Base-by-base conservation (phyloP, 164 flowering plant species). In the Brasenia schreberi region DNA sequence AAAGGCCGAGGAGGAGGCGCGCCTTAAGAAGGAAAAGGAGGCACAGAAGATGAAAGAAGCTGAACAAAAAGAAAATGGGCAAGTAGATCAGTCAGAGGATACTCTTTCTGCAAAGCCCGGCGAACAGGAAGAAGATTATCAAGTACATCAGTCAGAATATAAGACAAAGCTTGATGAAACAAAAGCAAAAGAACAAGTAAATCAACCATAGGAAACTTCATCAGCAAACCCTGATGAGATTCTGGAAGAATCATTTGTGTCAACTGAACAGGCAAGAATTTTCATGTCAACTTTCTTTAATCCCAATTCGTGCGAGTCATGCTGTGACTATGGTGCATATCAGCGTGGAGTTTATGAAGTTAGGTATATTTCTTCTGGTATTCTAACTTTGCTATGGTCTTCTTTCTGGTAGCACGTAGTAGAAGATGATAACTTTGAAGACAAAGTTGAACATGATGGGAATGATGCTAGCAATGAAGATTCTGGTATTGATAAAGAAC, bases 1-100 rank as follows among this genome's bases (percentile, higher is more conserved):
- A 64, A 95, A 89, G 81, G 90, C 82, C 6, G 99, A 95, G 81
- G 99, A 95, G n/a, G 75, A 73, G 64, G 97, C 88, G 62, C 89
- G 92, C 19, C 71, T 85, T 62, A 84, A 80, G 79, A 88, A 81
- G 72, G 97, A 91, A 74, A 84, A 84, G 68, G 92, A 89, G 81
- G 93, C 87, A 69, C 78, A 83, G 75, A 84, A 69, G 67, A 79
- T 64, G 64, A 82, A 69, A 59, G 95, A 86, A 69, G 84, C 83
- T 33, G 87, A 87, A 17, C 75, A 73, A 61, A 23, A 18, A 18
- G 33, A 10, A 58, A 58, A 58, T 58, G 60, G 4, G 60, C 16
- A 58, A 18, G 60, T 18, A 14, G 1, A 14, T 58, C 17, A 58
- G 60, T 12, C 16, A 18, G 60, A 18, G 60, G 60, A 14, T 33